phyloP scores from a whole-genome alignment of 352 stramenopile genomes.

The Aphanomyces cochlioides region DNA sequence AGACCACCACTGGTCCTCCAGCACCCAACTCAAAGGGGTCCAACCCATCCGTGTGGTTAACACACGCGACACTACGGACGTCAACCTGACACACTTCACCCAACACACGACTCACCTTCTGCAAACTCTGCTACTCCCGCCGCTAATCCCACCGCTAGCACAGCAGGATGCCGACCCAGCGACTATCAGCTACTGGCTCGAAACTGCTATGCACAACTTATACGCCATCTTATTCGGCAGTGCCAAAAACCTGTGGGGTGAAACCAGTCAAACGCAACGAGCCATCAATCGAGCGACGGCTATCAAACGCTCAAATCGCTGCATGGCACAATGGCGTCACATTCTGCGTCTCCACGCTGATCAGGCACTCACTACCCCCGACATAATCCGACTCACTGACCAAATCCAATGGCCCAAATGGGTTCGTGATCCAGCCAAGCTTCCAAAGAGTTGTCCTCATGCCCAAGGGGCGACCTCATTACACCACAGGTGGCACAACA shows the following conservation, averaged over 20 bases:
- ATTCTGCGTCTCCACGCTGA: background rate
- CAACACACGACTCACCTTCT: background rate
- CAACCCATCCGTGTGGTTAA: background rate
- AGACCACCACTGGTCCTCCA: too few species aligned
- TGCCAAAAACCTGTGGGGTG: background rate
- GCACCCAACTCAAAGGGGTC: background rate
- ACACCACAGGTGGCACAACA: background rate
- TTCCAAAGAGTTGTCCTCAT: background rate
- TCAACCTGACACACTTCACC: background rate
- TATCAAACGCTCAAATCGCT: background rate
- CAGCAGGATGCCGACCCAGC: too few species aligned
- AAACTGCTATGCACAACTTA: background rate
- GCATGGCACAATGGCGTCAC: background rate
- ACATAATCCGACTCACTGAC: background rate
- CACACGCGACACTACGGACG: background rate
- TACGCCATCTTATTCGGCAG: background rate
- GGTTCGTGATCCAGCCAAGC: background rate
- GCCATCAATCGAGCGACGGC: background rate
- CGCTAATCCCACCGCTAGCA: too few species aligned
- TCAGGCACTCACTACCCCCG: background rate
- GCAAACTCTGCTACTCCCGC: background rate
- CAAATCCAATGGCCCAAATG: background rate
- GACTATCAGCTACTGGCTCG: background rate
- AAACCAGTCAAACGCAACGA: background rate
- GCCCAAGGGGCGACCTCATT: background rate